These are phyloP conservation scores for Berkeleyomyces basicola DNA, from an alignment of 2,329 filamentous ascomycete species.

Conservation along the genomic window DNA sequence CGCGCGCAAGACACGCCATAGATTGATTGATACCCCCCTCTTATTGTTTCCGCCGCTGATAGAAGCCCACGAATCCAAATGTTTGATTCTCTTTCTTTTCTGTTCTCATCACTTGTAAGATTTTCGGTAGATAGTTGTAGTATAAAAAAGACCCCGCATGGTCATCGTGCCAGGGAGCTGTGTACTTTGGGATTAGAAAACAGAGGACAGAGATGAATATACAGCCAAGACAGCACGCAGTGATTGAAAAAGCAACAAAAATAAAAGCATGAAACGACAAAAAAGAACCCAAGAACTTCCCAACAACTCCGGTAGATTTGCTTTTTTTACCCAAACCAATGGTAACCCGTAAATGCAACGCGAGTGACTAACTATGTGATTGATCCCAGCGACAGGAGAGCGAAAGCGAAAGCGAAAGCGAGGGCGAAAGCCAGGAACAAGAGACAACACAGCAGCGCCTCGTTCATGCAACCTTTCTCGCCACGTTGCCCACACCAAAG, in stretches of 20 bases:
- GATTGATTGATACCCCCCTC: not conserved
- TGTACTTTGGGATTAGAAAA: not conserved
- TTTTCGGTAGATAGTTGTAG: not conserved
- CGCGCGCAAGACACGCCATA: not conserved
- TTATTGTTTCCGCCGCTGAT: not conserved
- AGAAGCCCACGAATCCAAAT: not conserved
- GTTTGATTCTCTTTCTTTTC: not conserved
- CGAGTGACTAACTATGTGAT: not conserved
- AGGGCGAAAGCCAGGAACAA: conserved; percentile 12
- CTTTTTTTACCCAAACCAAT: conserved; percentile 8
- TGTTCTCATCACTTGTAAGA: not conserved
- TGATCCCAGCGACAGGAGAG: conserved; percentile 4
- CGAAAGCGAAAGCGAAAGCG: not conserved
- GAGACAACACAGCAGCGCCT: not conserved
- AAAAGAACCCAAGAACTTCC: conserved; percentile 9
- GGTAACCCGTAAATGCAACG: conserved; percentile 12
- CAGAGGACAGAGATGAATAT: not conserved
- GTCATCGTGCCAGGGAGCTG: not conserved
- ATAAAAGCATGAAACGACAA: not conserved
- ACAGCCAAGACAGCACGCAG: not conserved
- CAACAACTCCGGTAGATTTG: conserved; percentile 14
- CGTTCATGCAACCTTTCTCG: conserved; percentile 59
- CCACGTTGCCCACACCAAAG: conserved; percentile 83
- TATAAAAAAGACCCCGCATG: not conserved
- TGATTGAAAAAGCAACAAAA: not conserved